Conservation (phyloP, 2,329 filamentous ascomycete species). For the Exophiala aquamarina region DNA sequence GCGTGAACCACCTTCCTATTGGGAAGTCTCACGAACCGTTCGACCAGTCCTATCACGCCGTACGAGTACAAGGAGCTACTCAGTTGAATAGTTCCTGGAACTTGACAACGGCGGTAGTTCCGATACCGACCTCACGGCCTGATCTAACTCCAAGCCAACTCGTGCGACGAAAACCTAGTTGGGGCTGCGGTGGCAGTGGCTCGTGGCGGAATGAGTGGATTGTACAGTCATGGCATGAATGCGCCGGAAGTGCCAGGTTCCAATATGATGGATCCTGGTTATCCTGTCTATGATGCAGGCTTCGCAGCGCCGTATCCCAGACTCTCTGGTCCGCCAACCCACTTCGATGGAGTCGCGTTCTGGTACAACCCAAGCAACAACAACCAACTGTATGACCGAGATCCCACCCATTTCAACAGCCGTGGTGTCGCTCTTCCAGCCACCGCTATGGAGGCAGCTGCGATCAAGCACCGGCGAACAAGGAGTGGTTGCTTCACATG, state of each 20-base stretch:
- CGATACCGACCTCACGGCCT: too few relatives aligned
- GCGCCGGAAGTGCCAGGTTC: slow-evolving; percentile 20
- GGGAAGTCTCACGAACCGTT: too few relatives aligned
- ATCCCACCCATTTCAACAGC: slow-evolving; percentile 31
- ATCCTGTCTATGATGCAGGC: slow-evolving; percentile 26
- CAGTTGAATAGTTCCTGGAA: too few relatives aligned
- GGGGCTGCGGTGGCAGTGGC: slow-evolving; percentile 11
- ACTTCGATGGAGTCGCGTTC: slow-evolving; percentile 44
- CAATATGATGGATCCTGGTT: slow-evolving; percentile 23
- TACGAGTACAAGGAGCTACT: too few relatives aligned
- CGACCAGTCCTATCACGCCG: too few relatives aligned
- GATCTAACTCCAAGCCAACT: too few relatives aligned
- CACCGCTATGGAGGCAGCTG: slow-evolving; percentile 36
- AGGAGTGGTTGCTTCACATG: slow-evolving; percentile 94
- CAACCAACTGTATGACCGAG: slow-evolving; percentile 33
- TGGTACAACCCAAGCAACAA: slow-evolving; percentile 41
- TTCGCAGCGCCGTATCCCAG: slow-evolving; percentile 28
- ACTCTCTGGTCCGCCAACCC: slow-evolving; percentile 28
- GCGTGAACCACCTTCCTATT: too few relatives aligned
- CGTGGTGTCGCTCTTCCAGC: slow-evolving; percentile 15
- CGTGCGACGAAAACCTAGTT: not conserved
- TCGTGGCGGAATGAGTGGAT: slow-evolving; percentile 24
- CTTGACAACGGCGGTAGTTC: too few relatives aligned
- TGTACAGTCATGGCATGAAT: slow-evolving; percentile 26
- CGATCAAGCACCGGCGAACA: slow-evolving; percentile 89